phyloP scores from a whole-genome alignment of 306 rosid species.

The Arachis stenosperma region DNA sequence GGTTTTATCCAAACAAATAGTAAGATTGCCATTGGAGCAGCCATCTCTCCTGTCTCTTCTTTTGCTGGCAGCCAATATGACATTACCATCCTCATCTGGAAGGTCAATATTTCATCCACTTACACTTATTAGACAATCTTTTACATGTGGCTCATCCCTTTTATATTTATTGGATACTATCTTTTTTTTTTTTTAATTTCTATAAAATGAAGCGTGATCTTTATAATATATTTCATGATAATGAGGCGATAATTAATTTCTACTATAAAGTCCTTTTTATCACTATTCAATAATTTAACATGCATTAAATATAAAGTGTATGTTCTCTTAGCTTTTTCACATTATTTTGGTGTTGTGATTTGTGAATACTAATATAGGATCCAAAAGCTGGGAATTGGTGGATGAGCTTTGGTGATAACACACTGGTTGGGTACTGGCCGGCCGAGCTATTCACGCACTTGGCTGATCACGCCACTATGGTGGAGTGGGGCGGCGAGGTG shows the following conservation, averaged over 20 bases:
- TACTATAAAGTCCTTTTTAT: too few species aligned
- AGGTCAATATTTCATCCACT: conserved; percentile 52
- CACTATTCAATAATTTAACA: too few species aligned
- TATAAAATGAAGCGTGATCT: too few species aligned
- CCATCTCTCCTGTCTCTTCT: conserved; percentile 85
- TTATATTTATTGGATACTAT: too few species aligned
- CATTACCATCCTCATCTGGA: conserved; percentile 84
- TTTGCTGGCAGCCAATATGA: conserved; percentile 64
- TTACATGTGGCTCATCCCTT: too few species aligned
- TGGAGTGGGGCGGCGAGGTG: conserved; percentile 98
- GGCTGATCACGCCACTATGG: conserved; percentile 81
- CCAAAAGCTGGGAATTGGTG: conserved; percentile 95
- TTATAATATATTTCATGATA: too few species aligned
- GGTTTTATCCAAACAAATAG: conserved; percentile 86
- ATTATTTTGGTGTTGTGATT: neutral
- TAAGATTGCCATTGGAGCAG: conserved; percentile 88
- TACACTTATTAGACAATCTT: neutral
- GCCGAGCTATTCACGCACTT: conserved; percentile 89
- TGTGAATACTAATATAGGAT: conserved; percentile 46
- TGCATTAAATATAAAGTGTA: neutral
- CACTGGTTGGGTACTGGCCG: conserved; percentile 90
- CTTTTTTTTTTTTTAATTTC: too few species aligned
- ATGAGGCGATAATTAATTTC: too few species aligned
- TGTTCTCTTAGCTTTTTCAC: neutral
- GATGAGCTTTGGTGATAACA: conserved; percentile 85